These are phyloP conservation scores for Suillus plorans DNA, from an alignment of 768 basidiomycete species.

Conservation along the genomic window DNA sequence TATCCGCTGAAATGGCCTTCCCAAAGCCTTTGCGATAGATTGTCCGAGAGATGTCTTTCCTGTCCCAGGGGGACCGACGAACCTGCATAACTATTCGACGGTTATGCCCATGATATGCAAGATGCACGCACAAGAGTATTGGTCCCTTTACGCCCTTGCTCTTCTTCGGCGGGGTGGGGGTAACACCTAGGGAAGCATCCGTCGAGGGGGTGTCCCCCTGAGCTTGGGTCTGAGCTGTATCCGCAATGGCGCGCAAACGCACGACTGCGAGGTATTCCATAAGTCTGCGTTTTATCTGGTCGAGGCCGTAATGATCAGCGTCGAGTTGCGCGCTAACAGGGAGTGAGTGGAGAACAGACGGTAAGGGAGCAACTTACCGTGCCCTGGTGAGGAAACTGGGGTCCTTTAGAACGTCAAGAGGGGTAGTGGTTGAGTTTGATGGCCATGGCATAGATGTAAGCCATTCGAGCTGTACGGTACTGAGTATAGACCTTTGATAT, in stretches of 20 bases:
- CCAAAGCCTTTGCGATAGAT: constrained; percentile 80
- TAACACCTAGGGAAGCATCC: constrained; percentile 10
- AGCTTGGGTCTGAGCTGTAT: constrained; percentile 13
- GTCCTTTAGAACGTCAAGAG: constrained; percentile 44
- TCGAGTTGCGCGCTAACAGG: constrained; percentile 62
- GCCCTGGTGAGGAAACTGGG: constrained; percentile 66
- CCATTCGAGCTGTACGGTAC: constrained; percentile 74
- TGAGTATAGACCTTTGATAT: background rate
- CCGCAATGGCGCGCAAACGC: constrained; percentile 43
- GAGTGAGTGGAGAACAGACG: background rate
- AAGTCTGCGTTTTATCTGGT: constrained; percentile 87
- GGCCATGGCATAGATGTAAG: constrained; percentile 85
- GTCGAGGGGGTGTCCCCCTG: background rate
- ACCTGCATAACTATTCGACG: constrained; percentile 38
- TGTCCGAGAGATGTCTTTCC: constrained; percentile 93
- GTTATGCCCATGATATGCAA: background rate
- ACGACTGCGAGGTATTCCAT: constrained; percentile 93
- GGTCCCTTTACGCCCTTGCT: constrained; percentile 63
- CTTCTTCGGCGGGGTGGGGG: constrained; percentile 4
- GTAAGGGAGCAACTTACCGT: constrained; percentile 34
- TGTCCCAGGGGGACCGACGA: constrained; percentile 88
- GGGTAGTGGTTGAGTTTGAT: constrained; percentile 28
- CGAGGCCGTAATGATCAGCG: constrained; percentile 87
- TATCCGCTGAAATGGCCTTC: constrained; percentile 88
- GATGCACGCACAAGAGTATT: constrained; percentile 55